Percentiles rank a stretch among this genome's conserved stretches.
phyloP scores from a whole-genome alignment of 139 green algal genomes.

The Chlorokybus atmophyticus region DNA sequence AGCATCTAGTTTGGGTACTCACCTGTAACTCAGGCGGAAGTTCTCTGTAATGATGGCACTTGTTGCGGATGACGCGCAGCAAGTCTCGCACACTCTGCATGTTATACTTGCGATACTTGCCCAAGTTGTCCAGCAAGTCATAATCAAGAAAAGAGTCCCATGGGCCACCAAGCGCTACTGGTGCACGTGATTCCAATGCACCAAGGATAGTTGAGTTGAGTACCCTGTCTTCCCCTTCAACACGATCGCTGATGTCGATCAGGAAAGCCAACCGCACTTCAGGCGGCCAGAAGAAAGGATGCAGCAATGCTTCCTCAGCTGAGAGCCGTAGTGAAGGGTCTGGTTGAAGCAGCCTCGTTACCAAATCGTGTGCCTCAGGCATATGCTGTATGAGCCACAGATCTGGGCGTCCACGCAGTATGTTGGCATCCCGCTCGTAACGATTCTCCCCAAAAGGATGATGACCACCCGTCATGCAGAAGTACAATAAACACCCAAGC shows the following conservation, averaged over 20 bases:
- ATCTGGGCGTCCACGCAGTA: conserved; percentile 38
- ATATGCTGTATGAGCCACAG: conserved; percentile 21
- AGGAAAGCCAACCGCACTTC: conserved; percentile 76
- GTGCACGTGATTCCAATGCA: conserved; percentile 16
- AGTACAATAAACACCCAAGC: conserved; percentile 82
- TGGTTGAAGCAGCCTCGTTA: conserved; percentile 53
- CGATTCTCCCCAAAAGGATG: conserved; percentile 76
- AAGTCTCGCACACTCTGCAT: conserved; percentile 68
- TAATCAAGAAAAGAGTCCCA: conserved; percentile 58
- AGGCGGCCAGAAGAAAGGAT: conserved; percentile 82
- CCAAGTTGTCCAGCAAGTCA: conserved; percentile 74
- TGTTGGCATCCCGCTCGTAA: conserved; percentile 79
- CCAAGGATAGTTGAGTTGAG: conserved; percentile 13
- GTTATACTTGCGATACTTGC: conserved; percentile 50
- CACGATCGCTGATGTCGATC: conserved; percentile 51
- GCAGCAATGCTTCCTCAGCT: conserved; percentile 50
- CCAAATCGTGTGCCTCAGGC: conserved; percentile 60
- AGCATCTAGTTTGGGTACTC: not conserved
- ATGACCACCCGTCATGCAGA: conserved; percentile 59
- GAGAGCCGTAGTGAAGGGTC: too few species aligned
- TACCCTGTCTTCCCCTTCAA: conserved; percentile 78
- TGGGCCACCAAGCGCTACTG: conserved; percentile 26
- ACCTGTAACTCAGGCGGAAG: conserved; percentile 60
- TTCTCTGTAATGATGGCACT: conserved; percentile 89
- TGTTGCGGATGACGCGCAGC: conserved; percentile 96